These are phyloP conservation scores for Aristolochia californica DNA, from an alignment of 164 flowering plant species.

Conservation along the genomic window DNA sequence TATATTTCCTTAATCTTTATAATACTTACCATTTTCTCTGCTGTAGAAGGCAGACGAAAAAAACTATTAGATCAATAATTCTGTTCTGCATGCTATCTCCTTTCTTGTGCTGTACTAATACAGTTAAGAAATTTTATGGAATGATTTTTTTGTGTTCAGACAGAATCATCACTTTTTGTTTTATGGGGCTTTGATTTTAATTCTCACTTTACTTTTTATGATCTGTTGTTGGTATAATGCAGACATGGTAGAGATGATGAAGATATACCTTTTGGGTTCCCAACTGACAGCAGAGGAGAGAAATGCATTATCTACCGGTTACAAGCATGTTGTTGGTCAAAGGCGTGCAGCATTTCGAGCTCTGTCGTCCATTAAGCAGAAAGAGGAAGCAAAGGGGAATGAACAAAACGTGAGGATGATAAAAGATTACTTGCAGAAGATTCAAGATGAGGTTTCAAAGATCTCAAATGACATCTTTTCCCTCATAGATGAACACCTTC, in stretches of 20 bases:
- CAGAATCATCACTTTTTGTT: too few species aligned
- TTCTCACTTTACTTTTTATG: not conserved
- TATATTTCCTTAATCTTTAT: too few species aligned
- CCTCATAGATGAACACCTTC: conserved; percentile 66
- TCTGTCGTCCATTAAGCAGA: conserved; percentile 87
- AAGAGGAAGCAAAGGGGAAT: conserved; percentile 81
- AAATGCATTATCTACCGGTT: conserved; percentile 77
- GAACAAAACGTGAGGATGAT: conserved; percentile 61
- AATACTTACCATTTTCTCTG: too few species aligned
- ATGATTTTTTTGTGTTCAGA: too few species aligned
- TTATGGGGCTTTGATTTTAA: too few species aligned
- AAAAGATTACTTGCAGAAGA: conserved; percentile 63
- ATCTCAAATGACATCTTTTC: conserved; percentile 65
- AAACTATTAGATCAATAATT: too few species aligned
- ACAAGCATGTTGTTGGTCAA: conserved; percentile 87
- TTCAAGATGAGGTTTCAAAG: conserved; percentile 74
- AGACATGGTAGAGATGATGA: conserved; percentile 93
- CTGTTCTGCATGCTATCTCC: too few species aligned
- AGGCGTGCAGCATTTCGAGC: conserved; percentile 88
- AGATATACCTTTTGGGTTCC: conserved; percentile 48
- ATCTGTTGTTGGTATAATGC: conserved; percentile 6
- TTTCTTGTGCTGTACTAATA: too few species aligned
- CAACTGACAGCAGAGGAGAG: conserved; percentile 84
- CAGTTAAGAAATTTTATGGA: too few species aligned
- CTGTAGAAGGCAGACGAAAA: too few species aligned